Base-by-base conservation (phyloP, 83 land plant species). In the Thuja plicata region DNA sequence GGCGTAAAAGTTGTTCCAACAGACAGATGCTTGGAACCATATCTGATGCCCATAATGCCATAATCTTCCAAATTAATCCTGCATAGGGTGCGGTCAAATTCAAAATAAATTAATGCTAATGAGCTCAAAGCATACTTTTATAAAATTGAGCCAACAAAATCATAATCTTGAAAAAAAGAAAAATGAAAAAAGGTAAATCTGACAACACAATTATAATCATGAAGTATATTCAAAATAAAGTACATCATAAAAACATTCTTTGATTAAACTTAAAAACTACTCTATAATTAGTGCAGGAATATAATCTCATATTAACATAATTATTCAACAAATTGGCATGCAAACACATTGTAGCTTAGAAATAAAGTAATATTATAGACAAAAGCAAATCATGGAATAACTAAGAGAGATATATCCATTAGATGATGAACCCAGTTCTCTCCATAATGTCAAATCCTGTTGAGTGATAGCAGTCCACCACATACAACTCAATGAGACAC, bases 41-140 rank as follows among this genome's bases (percentile, higher is more conserved):
- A 94, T 94, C 96, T 92, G 74, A 95, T 71, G 40, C 96, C 96
- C 92, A 95, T 90, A 15, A 92, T 60, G 48, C 96, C 96, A 91
- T 88, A 95, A 86, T 92, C 94, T 82, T 93, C 93, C 77, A 90
- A 40, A 81, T 89, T 54, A 77, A 88, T 35, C 89, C 96, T 95
- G 91, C 89, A 89, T 37, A 40, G 15, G 35, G 55, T 21, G 37
- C 1, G 19, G 10, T 86, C 87, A 57, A 34, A 37, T 54, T 86
- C 43, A 35, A 86, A 35, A 35, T 35, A 16, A 19, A 86, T 35
- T 0, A 54, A 35, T 57, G 13, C 30, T 34, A 24, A 57, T 85
- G 27, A 41, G 48, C 48, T 41, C 12, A 80, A 41, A 43, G 3
- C 71, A 80, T 40, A 21, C 24, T 21, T 46, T 5, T 35, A 15